A percentile compares a stretch with the other conserved stretches of the same genome.
Conservation (phyloP, 441 rosid species). For the Melastoma candidum region DNA sequence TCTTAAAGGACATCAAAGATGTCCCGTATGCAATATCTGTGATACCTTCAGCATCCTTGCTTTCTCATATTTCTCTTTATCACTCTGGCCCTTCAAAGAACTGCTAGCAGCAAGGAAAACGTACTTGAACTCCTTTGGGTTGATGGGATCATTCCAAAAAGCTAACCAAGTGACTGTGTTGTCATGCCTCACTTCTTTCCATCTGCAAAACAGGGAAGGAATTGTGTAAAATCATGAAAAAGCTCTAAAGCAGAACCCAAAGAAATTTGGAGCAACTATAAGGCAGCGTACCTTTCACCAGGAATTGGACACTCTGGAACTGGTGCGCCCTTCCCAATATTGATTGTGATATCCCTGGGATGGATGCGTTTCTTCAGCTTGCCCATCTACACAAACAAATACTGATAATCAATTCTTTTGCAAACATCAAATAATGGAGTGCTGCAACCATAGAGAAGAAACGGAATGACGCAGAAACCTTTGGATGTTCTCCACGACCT, state of each 20-base stretch:
- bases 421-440: too few relatives aligned
- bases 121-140: constrained; percentile 89
- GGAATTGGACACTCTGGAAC: constrained; percentile 92
- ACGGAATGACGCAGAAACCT: constrained; percentile 33
- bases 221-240: too few relatives aligned
- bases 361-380: constrained; percentile 86
- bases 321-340: constrained; percentile 79
- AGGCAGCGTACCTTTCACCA: constrained; percentile 63
- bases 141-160: constrained; percentile 98
- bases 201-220: constrained; percentile 34
- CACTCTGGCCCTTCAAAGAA: constrained; percentile 94
- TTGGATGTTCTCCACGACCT: constrained; percentile 99
- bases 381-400: constrained; percentile 72
- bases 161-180: constrained; percentile 99
- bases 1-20: not conserved
- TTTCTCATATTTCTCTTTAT: constrained; percentile 98
- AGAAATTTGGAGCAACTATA: not conserved
- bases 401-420: too few relatives aligned
- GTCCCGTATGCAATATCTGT: not conserved
- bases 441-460: constrained; percentile 2
- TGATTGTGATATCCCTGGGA: constrained; percentile 89
- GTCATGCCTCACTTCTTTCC: constrained; percentile 98
- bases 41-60: constrained; percentile 86
- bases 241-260: not conserved
- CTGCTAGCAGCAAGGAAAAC: constrained; percentile 99